Evolutionary conservation across 768 basidiomycete genomes (phyloP), one percentile per base, ranked within the genome.

Genomic region (Psilocybe cubensis): DNA sequence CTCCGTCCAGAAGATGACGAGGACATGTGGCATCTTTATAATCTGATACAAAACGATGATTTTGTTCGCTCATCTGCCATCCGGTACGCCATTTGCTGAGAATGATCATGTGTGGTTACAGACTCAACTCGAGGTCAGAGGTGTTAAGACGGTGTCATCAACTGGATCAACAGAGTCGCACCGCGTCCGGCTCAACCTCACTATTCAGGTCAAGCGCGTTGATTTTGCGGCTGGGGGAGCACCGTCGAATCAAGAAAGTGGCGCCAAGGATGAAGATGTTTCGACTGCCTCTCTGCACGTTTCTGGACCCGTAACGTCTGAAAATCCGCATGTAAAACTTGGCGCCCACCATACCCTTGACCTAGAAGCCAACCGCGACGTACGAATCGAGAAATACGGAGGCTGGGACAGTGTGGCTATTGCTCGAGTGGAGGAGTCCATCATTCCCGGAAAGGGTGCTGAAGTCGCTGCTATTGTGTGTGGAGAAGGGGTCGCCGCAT

Each of bases 21-120:
- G 74, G 97, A 99, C 72, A 97, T 99, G 91, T 99, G 96, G 96
- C 97, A 99, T 80, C 80, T 98, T 25, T 99, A 98, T 74, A 98
- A 99, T 76, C 80, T 99, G 54, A 97, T 99, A 53, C 85, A 92
- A 62, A 80, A 89, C 77, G 92, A 91, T 17, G 96, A 98, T 67
- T 76, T 85, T 56, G 87, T 98, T 42, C 83, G 94, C 60, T 93
- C 94, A 11, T 81, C 90, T 48, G 93, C 95, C 9, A 80, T 98
- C 58, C 85, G 95, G 85, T 89, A 53, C n/a, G 54, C 63, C 63
- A 43, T 5, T 57, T 14, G 44, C 27, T 27, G 18, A 12, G 17
- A 9, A 46, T 14, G 12, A 46, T 33, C 9, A 1, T 27, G 21
- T 27, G 7, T 48, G 14, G 10, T 46, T 27, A 52, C 53, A 33